These are phyloP conservation scores for Pholiota adiposa DNA, from an alignment of 1,284 basidiomycete genomes.

Conservation along the genomic window DNA sequence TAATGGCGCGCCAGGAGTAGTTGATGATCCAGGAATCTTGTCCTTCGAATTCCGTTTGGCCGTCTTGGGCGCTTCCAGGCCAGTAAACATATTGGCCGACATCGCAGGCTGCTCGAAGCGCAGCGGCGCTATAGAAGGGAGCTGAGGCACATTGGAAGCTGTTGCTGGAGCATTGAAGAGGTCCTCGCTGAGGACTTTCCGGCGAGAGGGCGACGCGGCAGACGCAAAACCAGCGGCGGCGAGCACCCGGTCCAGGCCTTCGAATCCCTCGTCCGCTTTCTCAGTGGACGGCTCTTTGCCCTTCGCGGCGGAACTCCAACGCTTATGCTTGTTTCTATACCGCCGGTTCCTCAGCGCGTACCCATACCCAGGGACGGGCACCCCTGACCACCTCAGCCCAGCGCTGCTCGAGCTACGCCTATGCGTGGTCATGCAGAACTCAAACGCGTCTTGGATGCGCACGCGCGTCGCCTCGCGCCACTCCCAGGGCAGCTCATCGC, in stretches of 20 bases:
- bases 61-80: slow-evolving; percentile 23
- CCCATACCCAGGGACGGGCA: slow-evolving; percentile 11
- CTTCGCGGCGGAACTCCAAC: slow-evolving; percentile 16
- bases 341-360: slow-evolving; percentile 14
- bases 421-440: slow-evolving; percentile 71
- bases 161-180: slow-evolving; percentile 57
- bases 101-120: slow-evolving; percentile 20
- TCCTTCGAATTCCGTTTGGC: slow-evolving; percentile 30
- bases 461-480: slow-evolving; percentile 76
- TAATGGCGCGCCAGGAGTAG: slow-evolving; percentile 35
- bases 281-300: slow-evolving; percentile 24
- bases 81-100: slow-evolving; percentile 14
- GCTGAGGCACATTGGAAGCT: slow-evolving; percentile 21
- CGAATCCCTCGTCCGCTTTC: slow-evolving; percentile 38
- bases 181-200: slow-evolving; percentile 61
- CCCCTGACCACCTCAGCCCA: slow-evolving; percentile 21
- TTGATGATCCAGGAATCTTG: slow-evolving; percentile 31
- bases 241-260: slow-evolving; percentile 68
- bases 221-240: slow-evolving; percentile 69
- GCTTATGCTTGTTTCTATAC: slow-evolving; percentile 22
- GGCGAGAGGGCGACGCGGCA: slow-evolving; percentile 51
- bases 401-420: slow-evolving; percentile 34
- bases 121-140: slow-evolving; percentile 17
- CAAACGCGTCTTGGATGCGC: slow-evolving; percentile 77
- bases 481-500: slow-evolving; percentile 64